Conservation (phyloP, 2,329 filamentous ascomycete species). For the Trichoderma polysporum region DNA sequence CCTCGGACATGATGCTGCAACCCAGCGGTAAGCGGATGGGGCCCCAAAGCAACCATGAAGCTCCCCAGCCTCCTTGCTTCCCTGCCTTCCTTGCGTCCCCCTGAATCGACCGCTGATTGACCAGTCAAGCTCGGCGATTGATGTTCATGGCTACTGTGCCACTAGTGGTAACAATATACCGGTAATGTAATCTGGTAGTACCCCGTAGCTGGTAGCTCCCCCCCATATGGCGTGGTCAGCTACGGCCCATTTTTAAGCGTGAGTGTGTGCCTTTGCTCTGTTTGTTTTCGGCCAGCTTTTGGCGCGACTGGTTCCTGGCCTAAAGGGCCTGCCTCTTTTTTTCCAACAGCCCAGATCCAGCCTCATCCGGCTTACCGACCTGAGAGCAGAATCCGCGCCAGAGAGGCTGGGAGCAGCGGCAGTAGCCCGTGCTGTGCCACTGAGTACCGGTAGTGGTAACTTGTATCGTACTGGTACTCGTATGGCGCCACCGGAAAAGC, state of each 20-base stretch:
- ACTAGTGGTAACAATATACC: constrained; percentile 8
- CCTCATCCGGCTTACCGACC: not conserved
- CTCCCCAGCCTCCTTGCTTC: constrained; percentile 20
- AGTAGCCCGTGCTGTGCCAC: not conserved
- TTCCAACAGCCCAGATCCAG: not conserved
- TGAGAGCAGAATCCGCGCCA: not conserved
- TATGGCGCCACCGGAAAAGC: constrained; percentile 20
- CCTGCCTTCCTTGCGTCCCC: constrained; percentile 17
- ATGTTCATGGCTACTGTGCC: constrained; percentile 14
- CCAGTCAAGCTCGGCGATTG: constrained; percentile 16
- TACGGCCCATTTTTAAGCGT: constrained; percentile 3
- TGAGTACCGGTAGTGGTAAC: no score
- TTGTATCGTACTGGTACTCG: not conserved
- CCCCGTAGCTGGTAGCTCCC: constrained; percentile 12
- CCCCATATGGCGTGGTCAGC: constrained; percentile 9
- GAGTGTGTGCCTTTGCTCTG: constrained; percentile 1
- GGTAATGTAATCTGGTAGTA: constrained; percentile 12
- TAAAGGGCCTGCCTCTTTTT: not conserved
- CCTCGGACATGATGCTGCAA: constrained; percentile 21
- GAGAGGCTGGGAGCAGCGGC: not conserved
- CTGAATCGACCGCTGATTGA: constrained; percentile 19
- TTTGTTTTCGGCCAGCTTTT: not conserved
- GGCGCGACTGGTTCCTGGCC: constrained; percentile 15
- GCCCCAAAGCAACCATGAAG: constrained; percentile 13
- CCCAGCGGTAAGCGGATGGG: constrained; percentile 22